A percentile compares a stretch with the other conserved stretches of the same genome.
Evolutionary conservation across 257 asterid genomes (phyloP).

Genomic region (Thymus mandschuricus): DNA sequence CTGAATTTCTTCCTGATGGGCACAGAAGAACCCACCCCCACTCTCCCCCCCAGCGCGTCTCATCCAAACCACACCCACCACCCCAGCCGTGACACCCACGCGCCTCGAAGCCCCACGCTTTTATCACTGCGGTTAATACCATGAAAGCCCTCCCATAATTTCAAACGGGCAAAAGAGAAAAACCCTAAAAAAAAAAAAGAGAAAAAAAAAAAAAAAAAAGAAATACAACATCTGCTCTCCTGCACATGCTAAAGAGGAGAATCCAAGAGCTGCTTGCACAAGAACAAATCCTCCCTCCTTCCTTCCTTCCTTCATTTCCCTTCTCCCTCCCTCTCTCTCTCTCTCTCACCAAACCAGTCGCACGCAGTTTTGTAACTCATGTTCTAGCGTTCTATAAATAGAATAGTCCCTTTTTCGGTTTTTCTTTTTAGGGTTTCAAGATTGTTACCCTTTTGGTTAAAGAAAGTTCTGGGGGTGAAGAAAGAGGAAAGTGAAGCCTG

Average conservation of each 20-base stretch:
- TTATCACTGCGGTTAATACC: slow-evolving; percentile 35
- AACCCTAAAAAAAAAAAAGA: slow-evolving; percentile 36
- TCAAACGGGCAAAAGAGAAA: slow-evolving; percentile 9
- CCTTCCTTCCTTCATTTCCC: not conserved
- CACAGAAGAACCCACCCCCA: slow-evolving; percentile 18
- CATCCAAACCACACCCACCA: not conserved
- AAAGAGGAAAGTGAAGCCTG: slow-evolving; percentile 25
- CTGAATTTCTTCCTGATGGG: slow-evolving; percentile 28
- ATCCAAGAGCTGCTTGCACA: slow-evolving; percentile 24
- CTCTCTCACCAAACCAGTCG: not conserved
- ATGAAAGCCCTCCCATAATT: slow-evolving; percentile 30
- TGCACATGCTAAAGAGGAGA: slow-evolving; percentile 37
- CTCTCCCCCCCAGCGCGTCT: not conserved
- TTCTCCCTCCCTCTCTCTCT: not conserved
- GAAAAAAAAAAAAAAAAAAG: no score
- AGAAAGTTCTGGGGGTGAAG: slow-evolving; percentile 34
- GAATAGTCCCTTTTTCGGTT: slow-evolving; percentile 33
- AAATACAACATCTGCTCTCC: slow-evolving; percentile 25
- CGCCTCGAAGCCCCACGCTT: slow-evolving; percentile 14
- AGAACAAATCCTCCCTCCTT: slow-evolving; percentile 11
- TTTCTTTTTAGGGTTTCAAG: slow-evolving; percentile 46
- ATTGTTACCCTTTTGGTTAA: slow-evolving; percentile 40
- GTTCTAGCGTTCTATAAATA: slow-evolving; percentile 36
- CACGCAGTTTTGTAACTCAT: slow-evolving; percentile 10
- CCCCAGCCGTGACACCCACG: slow-evolving; percentile 16